These are phyloP conservation scores for Dendrobium catenatum DNA, from an alignment of 106 monocot species.

Conservation along the genomic window DNA sequence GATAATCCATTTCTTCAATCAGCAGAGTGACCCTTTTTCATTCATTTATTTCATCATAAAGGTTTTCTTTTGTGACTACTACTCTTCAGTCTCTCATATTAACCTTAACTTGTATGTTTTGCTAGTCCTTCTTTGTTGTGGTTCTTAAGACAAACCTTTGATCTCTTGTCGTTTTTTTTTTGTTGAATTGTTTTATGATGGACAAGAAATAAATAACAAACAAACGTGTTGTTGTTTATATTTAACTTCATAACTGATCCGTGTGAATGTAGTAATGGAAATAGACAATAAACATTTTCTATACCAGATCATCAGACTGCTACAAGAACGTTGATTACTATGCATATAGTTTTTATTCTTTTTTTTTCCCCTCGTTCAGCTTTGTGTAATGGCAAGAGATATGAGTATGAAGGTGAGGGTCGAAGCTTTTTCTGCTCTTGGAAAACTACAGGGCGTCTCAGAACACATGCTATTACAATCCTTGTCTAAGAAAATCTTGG, in stretches of 20 bases:
- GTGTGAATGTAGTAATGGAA: background rate
- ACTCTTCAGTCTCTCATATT: background rate
- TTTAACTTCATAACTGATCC: background rate
- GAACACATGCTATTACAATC: conserved; percentile 69
- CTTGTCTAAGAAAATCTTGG: conserved; percentile 65
- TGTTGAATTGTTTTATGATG: background rate
- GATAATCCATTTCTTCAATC: background rate
- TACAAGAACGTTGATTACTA: background rate
- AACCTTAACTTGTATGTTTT: background rate
- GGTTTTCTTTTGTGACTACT: background rate
- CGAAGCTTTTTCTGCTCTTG: conserved; percentile 71
- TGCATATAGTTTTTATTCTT: background rate
- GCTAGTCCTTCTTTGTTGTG: too few species aligned
- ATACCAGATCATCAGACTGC: background rate
- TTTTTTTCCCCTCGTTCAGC: conserved; percentile 28
- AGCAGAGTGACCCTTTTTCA: background rate
- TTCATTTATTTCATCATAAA: background rate
- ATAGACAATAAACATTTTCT: background rate
- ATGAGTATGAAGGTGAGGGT: conserved; percentile 71
- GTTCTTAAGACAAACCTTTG: background rate
- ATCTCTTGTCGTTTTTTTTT: background rate
- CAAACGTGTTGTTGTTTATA: background rate
- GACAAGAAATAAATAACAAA: background rate
- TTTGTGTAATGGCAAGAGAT: conserved; percentile 80
- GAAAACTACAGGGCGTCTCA: conserved; percentile 49